A percentile compares a stretch with the other conserved stretches of the same genome.
Conservation (phyloP, 2,329 filamentous ascomycete genomes). For the Cladosporium halotolerans region DNA sequence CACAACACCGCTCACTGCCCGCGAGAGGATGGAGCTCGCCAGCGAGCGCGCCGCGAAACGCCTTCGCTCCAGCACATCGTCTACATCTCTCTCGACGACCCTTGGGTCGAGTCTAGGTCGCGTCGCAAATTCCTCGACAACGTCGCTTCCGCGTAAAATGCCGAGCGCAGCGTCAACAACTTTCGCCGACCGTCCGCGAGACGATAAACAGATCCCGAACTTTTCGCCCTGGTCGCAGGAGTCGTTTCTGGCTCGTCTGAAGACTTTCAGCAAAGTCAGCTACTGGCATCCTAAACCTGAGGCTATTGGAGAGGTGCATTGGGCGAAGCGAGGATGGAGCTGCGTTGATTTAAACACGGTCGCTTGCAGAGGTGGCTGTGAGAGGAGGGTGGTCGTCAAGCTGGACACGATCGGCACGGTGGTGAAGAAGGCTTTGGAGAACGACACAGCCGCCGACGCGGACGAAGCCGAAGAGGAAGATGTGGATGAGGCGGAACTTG, state of each 20-base stretch:
- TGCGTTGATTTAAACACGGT: slow-evolving; percentile 80
- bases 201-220: slow-evolving; percentile 46
- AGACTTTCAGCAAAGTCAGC: slow-evolving; percentile 84
- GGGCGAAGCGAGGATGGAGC: slow-evolving; percentile 89
- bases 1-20: slow-evolving; percentile 24
- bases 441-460: slow-evolving; percentile 16
- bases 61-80: slow-evolving; percentile 26
- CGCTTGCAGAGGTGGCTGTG: slow-evolving; percentile 72
- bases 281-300: slow-evolving; percentile 92
- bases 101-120: slow-evolving; percentile 11
- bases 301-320: slow-evolving; percentile 78
- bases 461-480: slow-evolving; percentile 44
- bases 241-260: slow-evolving; percentile 72
- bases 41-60: slow-evolving; percentile 27
- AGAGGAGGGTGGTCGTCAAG: slow-evolving; percentile 76
- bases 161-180: slow-evolving; percentile 21
- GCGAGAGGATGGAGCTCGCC: slow-evolving; percentile 19
- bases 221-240: slow-evolving; percentile 83
- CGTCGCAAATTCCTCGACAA: slow-evolving; percentile 3
- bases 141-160: slow-evolving; percentile 26
- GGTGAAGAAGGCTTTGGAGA: background rate
- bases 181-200: slow-evolving; percentile 7
- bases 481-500: slow-evolving; percentile 30
- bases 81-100: slow-evolving; percentile 17
- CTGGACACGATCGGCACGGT: slow-evolving; percentile 50